Conservation (phyloP, 331 rosid genomes). For the Arachis monticola region DNA sequence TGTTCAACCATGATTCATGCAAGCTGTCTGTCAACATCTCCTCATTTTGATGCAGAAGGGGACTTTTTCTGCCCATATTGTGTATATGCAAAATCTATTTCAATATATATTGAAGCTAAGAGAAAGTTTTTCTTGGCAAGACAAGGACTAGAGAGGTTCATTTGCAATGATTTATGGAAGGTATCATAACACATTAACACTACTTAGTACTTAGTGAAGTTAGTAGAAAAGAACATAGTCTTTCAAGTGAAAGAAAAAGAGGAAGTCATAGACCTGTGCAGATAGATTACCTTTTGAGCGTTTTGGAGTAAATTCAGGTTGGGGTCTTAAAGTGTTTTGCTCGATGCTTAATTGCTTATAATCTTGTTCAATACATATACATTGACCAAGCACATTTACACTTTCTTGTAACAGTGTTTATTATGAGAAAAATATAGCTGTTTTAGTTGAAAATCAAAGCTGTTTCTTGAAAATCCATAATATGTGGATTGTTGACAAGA, state of each 20-base stretch:
- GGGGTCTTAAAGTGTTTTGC: too few relatives aligned
- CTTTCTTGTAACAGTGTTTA: too few relatives aligned
- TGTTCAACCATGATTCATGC: slow-evolving; percentile 68
- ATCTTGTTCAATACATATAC: too few relatives aligned
- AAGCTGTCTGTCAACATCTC: slow-evolving; percentile 54
- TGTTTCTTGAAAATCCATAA: not conserved
- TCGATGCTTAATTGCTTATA: too few relatives aligned
- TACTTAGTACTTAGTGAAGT: slow-evolving; percentile 11
- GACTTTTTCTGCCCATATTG: slow-evolving; percentile 79
- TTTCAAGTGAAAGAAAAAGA: slow-evolving; percentile 11
- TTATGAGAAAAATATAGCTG: too few relatives aligned
- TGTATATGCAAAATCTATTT: slow-evolving; percentile 54
- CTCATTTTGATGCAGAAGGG: slow-evolving; percentile 45
- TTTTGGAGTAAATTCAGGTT: too few relatives aligned
- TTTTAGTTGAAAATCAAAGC: too few relatives aligned
- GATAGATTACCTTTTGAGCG: too few relatives aligned
- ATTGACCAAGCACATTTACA: too few relatives aligned
- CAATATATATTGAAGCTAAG: slow-evolving; percentile 70
- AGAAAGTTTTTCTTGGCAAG: slow-evolving; percentile 57
- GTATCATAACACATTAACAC: slow-evolving; percentile 32
- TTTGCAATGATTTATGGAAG: slow-evolving; percentile 25
- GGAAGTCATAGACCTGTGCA: too few relatives aligned
- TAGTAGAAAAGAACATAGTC: slow-evolving; percentile 37
- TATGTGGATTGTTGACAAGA: not conserved
- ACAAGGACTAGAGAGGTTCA: slow-evolving; percentile 51